These are phyloP conservation scores for Blastobotrys aristatus DNA, from an alignment of 1,139 yeast species.

Conservation along the genomic window DNA sequence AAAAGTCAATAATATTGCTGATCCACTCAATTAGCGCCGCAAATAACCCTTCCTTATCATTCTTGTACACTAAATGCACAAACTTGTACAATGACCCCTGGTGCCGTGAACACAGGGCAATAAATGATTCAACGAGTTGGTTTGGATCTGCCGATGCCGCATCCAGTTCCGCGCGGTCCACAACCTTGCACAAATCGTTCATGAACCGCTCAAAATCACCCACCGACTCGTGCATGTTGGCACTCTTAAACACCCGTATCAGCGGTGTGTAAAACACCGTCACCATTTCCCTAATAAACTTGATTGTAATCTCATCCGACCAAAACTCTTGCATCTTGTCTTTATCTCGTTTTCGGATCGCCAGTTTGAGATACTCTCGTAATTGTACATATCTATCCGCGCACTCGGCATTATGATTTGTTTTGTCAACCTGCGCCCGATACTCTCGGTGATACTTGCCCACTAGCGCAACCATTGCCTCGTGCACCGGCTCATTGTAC, in stretches of 20 bases:
- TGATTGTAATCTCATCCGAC: conserved; percentile 77
- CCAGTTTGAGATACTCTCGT: conserved; percentile 59
- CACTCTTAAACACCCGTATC: conserved; percentile 67
- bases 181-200: conserved; percentile 58
- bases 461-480: conserved; percentile 20
- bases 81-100: conserved; percentile 67
- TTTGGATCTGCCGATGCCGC: conserved; percentile 43
- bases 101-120: conserved; percentile 62
- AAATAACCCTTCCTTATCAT: conserved; percentile 66
- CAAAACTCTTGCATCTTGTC: conserved; percentile 68
- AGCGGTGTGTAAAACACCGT: conserved; percentile 81
- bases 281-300: conserved; percentile 63
- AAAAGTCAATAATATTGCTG: conserved; percentile 52
- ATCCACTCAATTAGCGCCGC: conserved; percentile 70
- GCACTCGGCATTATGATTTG: conserved; percentile 19
- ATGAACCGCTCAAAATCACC: conserved; percentile 67
- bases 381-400: conserved; percentile 43
- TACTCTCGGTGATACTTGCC: conserved; percentile 35
- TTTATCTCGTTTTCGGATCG: conserved; percentile 69
- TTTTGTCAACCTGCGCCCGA: conserved; percentile 33
- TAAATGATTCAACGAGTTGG: conserved; percentile 59
- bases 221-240: conserved; percentile 71
- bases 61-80: conserved; percentile 66
- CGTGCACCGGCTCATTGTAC: background rate
- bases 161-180: conserved; percentile 47